Percentiles rank a stretch among this genome's conserved stretches.
phyloP scores from a whole-genome alignment of 495 filamentous ascomycete genomes.

The Penicillium turbatum region DNA sequence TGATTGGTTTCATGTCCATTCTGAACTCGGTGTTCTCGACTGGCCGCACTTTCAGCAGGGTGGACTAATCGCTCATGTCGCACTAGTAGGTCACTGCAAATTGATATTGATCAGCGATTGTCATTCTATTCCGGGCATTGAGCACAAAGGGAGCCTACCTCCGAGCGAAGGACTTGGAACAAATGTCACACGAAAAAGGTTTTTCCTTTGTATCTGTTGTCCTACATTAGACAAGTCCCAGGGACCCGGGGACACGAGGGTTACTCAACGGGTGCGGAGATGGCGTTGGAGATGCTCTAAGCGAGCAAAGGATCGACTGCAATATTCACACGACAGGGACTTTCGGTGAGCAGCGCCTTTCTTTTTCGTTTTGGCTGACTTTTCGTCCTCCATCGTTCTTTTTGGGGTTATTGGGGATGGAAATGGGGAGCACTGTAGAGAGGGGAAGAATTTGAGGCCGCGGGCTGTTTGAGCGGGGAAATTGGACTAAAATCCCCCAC shows the following conservation, averaged over 20 bases:
- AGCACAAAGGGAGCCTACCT: constrained; percentile 31
- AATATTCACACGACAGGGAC: constrained; percentile 48
- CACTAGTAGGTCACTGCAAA: constrained; percentile 60
- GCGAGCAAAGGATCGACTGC: constrained; percentile 48
- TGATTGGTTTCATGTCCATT: constrained; percentile 25
- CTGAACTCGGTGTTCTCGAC: constrained; percentile 41
- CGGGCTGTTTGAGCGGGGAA: constrained; percentile 27
- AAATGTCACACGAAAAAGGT: constrained; percentile 52
- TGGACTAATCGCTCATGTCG: constrained; percentile 72
- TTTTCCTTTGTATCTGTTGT: constrained; percentile 50
- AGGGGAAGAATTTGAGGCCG: constrained; percentile 30
- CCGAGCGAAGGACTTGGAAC: constrained; percentile 49
- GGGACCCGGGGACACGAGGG: constrained; percentile 16
- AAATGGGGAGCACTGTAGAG: constrained; percentile 22
- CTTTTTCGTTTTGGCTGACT: constrained; percentile 42
- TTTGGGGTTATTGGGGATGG: constrained; percentile 29
- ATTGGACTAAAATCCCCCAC: constrained; percentile 32
- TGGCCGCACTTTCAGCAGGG: constrained; percentile 52
- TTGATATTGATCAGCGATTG: constrained; percentile 26
- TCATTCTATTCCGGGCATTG: constrained; percentile 2
- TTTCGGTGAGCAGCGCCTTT: constrained; percentile 43
- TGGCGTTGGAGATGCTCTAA: constrained; percentile 52
- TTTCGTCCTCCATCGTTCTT: constrained; percentile 42
- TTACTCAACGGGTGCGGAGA: constrained; percentile 52
- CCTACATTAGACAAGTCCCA: constrained; percentile 25